These are phyloP conservation scores for Suillus placidus DNA, from an alignment of 768 basidiomycete genomes.

Conservation along the genomic window DNA sequence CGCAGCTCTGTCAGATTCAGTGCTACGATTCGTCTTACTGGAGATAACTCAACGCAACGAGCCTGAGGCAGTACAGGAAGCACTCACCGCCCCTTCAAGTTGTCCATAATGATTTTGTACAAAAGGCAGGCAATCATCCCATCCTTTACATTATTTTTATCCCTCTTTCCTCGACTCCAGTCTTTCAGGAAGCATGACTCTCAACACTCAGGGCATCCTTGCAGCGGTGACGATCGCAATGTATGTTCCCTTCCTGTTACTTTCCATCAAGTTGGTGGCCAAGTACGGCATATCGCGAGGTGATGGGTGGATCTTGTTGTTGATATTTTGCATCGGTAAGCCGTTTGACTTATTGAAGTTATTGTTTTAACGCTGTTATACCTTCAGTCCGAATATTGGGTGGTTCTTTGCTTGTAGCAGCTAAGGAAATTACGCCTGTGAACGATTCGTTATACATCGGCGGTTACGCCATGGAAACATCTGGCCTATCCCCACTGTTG, in stretches of 20 bases:
- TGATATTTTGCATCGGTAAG: constrained; percentile 61
- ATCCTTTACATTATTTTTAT: constrained; percentile 8
- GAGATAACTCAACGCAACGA: background rate
- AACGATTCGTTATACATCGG: constrained; percentile 52
- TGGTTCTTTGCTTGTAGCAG: constrained; percentile 59
- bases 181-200: constrained; percentile 29
- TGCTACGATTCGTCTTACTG: background rate
- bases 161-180: background rate
- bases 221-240: constrained; percentile 61
- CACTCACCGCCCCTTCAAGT: constrained; percentile 22
- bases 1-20: background rate
- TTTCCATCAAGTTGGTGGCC: constrained; percentile 48
- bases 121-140: constrained; percentile 18
- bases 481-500: constrained; percentile 44
- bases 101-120: constrained; percentile 12
- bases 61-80: background rate
- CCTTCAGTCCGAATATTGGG: constrained; percentile 57
- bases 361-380: constrained; percentile 11
- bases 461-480: constrained; percentile 46
- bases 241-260: constrained; percentile 56
- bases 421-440: constrained; percentile 42
- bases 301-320: constrained; percentile 71
- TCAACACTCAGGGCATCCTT: constrained; percentile 51
- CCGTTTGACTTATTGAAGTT: constrained; percentile 6
- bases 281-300: constrained; percentile 61